These are phyloP conservation scores for Cutaneotrichosporon sp. DNA, from an alignment of 1,284 basidiomycete genomes.

Conservation along the genomic window DNA sequence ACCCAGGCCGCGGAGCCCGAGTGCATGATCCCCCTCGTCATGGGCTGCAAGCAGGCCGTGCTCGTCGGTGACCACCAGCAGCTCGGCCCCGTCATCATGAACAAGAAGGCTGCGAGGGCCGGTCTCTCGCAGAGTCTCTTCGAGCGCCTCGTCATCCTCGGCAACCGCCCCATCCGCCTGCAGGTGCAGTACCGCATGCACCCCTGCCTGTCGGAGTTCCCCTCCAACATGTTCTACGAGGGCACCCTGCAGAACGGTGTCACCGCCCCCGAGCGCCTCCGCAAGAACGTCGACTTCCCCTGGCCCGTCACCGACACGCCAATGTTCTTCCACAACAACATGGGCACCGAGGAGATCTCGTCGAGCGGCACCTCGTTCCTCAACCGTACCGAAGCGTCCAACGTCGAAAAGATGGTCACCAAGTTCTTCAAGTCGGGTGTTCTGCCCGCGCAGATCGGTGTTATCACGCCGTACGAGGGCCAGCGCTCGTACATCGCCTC, in stretches of 20 bases:
- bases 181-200: slow-evolving; percentile 99
- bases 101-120: slow-evolving; percentile 98
- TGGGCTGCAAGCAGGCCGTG: slow-evolving; percentile 98
- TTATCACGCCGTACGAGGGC: slow-evolving; percentile 98
- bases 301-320: slow-evolving; percentile 98
- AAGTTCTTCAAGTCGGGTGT: slow-evolving; percentile 99
- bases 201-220: slow-evolving; percentile 97
- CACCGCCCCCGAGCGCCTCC: slow-evolving; percentile 92
- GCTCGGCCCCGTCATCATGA: slow-evolving; percentile 99
- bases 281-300: slow-evolving; percentile 98
- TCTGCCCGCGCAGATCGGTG: slow-evolving; percentile 90
- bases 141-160: slow-evolving; percentile 91
- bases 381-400: slow-evolving; percentile 97
- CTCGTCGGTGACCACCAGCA: slow-evolving; percentile 98
- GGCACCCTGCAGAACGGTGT: slow-evolving; percentile 99
- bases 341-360: slow-evolving; percentile 98
- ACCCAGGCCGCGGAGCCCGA: slow-evolving; percentile 98
- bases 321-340: slow-evolving; percentile 99
- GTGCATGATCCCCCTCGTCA: slow-evolving; percentile 98
- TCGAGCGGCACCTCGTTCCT: slow-evolving; percentile 98
- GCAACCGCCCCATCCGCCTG: slow-evolving; percentile 94
- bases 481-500: slow-evolving; percentile 98
- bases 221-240: slow-evolving; percentile 99
- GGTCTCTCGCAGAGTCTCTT: slow-evolving; percentile 97
- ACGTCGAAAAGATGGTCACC: slow-evolving; percentile 99